Conservation (phyloP, 208 protist species). For the Paratrypanosoma confusum region DNA sequence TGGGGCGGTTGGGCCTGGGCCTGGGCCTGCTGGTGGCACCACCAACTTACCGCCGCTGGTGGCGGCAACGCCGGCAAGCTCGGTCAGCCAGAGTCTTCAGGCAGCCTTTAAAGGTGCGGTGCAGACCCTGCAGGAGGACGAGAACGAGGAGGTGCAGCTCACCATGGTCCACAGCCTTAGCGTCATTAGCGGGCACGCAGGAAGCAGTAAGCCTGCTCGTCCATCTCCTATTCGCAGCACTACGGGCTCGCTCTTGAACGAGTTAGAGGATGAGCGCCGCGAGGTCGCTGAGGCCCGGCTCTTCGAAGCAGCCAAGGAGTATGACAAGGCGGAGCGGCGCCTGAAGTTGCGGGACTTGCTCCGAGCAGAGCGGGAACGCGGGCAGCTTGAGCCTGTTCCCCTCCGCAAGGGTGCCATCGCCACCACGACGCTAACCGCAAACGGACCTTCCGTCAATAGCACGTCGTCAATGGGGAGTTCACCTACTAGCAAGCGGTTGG, state of each 20-base stretch:
- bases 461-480: too few relatives aligned
- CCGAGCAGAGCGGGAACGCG: conserved; percentile 69
- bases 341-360: conserved; percentile 80
- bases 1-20: too few relatives aligned
- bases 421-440: too few relatives aligned
- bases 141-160: conserved; percentile 45
- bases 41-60: too few relatives aligned
- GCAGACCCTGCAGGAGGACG: conserved; percentile 62
- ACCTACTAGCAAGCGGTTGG: too few relatives aligned
- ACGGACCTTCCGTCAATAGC: too few relatives aligned
- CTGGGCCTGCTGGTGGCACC: too few relatives aligned
- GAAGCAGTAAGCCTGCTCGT: background rate
- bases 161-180: conserved; percentile 26
- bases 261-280: conserved; percentile 41
- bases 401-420: conserved; percentile 7
- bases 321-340: conserved; percentile 75
- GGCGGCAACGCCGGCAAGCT: background rate
- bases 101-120: conserved; percentile 72
- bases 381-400: conserved; percentile 27
- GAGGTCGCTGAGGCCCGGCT: conserved; percentile 61
- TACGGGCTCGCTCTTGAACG: background rate
- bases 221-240: background rate
- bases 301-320: conserved; percentile 79
- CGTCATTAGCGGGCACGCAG: too few relatives aligned
- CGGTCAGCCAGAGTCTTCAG: conserved; percentile 16